These are phyloP conservation scores for Ilyonectria sp. DNA, from an alignment of 2,329 filamentous ascomycete species.

Conservation along the genomic window DNA sequence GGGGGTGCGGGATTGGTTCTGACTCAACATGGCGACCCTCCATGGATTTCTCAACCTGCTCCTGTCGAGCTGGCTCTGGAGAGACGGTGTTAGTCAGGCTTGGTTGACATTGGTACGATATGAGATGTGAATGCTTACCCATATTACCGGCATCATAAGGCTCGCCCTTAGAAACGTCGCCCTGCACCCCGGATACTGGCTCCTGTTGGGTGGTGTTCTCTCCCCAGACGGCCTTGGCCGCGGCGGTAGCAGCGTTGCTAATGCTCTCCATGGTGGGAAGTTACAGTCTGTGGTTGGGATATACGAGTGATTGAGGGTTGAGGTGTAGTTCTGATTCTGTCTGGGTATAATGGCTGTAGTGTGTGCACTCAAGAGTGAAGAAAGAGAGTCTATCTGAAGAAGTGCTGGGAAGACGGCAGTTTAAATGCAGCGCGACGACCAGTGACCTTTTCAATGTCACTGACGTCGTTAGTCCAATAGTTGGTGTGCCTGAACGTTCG, in stretches of 20 bases:
- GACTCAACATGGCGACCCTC: slow-evolving; percentile 1
- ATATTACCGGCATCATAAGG: slow-evolving; percentile 86
- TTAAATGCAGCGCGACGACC: slow-evolving; percentile 15
- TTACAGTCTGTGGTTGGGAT: slow-evolving; percentile 1
- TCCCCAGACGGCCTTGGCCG: slow-evolving; percentile 61
- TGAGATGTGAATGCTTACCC: slow-evolving; percentile 55
- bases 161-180: slow-evolving; percentile 77
- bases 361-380: not conserved
- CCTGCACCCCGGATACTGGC: slow-evolving; percentile 79
- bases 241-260: slow-evolving; percentile 65
- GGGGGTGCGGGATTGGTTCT: not conserved
- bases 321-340: not conserved
- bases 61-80: slow-evolving; percentile 15
- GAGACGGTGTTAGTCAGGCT: not conserved
- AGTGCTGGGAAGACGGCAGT: slow-evolving; percentile 3
- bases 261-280: slow-evolving; percentile 72
- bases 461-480: slow-evolving; percentile 15
- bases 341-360: not conserved
- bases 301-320: slow-evolving; percentile 8
- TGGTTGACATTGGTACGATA: too few relatives aligned
- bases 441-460: not conserved
- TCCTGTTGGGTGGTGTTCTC: slow-evolving; percentile 65
- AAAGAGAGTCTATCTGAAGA: not conserved
- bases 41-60: slow-evolving; percentile 14
- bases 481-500: not conserved